Base-by-base conservation (phyloP, 2,329 filamentous ascomycete species). In the Basipetospora chlamydospora region DNA sequence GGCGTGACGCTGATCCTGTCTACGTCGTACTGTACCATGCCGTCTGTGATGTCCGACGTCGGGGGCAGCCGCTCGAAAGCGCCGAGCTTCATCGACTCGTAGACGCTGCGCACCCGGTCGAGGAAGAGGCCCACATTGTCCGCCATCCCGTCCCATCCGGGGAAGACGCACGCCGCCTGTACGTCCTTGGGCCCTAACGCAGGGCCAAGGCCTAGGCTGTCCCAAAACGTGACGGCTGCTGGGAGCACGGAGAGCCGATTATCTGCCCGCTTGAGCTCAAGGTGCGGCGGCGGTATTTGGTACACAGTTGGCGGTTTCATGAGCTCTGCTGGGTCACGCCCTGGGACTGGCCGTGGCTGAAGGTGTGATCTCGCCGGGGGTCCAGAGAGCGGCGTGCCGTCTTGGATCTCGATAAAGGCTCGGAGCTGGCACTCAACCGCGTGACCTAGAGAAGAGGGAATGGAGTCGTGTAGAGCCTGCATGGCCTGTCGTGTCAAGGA, bases 151-250 rank as follows among this genome's bases (percentile, higher is more conserved):
- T 70, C 68, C 46, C 72, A 71, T 35, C 68, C 62, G 0, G 83
- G 82, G 43, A 78, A 80, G 2, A 90, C 61, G 49, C 80, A 84
- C 33, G 83, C 69, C 0, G 76, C 70, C 25, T 69, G 66, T 21
- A 90, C 60, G 42, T 88, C 73, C 52, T 92, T 92, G 6, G 63
- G 49, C 0, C 81, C 80, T 40, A 73, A 73, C 7, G 73, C 72
- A 3, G 84, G 84, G 2, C 73, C 73, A 2, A 93, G 64, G 0
- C 82, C 80, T 13, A 92, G 60, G 32, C 77, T 76, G 49, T 90
- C 83, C 85, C 84, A 92, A 49, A 90, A 93, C 1, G 68, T 60
- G 15, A 88, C 60, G 0, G 81, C 79, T 1, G 82, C 72, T 2
- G 84, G 80, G 16, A 88, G 61, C 26, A 92, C 63, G 9, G 85